phyloP scores from a whole-genome alignment of 2,329 filamentous ascomycete genomes.

The Paecilomyces formosus region DNA sequence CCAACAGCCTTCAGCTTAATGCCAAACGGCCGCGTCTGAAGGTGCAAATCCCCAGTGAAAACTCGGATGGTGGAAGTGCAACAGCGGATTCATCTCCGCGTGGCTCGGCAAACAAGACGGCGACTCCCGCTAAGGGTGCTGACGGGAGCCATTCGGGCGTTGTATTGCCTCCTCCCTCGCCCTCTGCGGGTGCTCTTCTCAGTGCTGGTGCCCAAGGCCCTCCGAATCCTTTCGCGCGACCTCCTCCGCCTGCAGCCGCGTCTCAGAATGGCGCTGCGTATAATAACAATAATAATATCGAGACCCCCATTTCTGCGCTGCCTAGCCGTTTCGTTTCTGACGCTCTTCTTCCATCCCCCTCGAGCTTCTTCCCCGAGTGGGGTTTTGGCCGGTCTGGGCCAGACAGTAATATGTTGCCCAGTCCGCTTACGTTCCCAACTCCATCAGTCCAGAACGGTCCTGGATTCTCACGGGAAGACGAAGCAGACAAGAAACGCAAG shows the following conservation, averaged over 20 bases:
- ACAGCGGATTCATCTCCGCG: slow-evolving; percentile 63
- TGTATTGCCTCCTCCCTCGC: slow-evolving; percentile 86
- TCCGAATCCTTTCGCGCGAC: slow-evolving; percentile 90
- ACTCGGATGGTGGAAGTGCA: slow-evolving; percentile 66
- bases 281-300: slow-evolving; percentile 32
- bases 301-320: slow-evolving; percentile 88
- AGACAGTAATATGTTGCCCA: slow-evolving; percentile 81
- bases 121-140: slow-evolving; percentile 49
- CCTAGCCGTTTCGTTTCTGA: slow-evolving; percentile 86
- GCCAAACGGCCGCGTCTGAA: slow-evolving; percentile 75
- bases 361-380: slow-evolving; percentile 90
- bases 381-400: slow-evolving; percentile 56
- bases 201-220: slow-evolving; percentile 89
- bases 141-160: slow-evolving; percentile 59
- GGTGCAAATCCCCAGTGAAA: slow-evolving; percentile 90
- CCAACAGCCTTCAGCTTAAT: slow-evolving; percentile 64
- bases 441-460: slow-evolving; percentile 46
- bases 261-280: slow-evolving; percentile 37
- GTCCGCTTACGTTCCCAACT: slow-evolving; percentile 86
- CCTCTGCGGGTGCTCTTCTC: slow-evolving; percentile 74
- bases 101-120: slow-evolving; percentile 53
- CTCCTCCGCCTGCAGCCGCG: slow-evolving; percentile 56
- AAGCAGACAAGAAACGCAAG: slow-evolving; percentile 38
- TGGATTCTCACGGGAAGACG: slow-evolving; percentile 34
- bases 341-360: slow-evolving; percentile 82